Evolutionary conservation across 768 basidiomycete species (phyloP).

Genomic region (Podaxis sp.): DNA sequence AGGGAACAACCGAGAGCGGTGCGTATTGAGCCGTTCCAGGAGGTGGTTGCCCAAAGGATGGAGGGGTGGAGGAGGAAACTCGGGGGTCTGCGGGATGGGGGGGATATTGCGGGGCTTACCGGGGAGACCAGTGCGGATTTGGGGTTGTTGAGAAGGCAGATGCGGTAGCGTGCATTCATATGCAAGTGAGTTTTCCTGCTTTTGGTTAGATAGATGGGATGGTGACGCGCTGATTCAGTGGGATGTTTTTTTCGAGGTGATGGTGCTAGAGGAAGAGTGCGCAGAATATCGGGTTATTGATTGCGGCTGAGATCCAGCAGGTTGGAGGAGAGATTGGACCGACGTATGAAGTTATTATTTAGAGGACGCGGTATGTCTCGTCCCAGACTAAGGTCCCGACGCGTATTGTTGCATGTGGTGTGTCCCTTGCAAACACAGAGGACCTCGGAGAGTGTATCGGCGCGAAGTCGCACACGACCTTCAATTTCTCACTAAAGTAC

Average conservation of each 20-base stretch:
- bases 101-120: too few species aligned
- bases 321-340: constrained; percentile 95
- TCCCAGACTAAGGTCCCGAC: constrained; percentile 93
- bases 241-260: constrained; percentile 87
- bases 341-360: constrained; percentile 95
- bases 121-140: too few species aligned
- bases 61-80: too few species aligned
- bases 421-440: constrained; percentile 91
- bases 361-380: constrained; percentile 92
- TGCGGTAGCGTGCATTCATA: too few species aligned
- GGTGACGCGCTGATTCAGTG: constrained; percentile 50
- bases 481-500: constrained; percentile 95
- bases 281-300: constrained; percentile 87
- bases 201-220: too few species aligned
- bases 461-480: constrained; percentile 88
- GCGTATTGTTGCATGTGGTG: constrained; percentile 83
- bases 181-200: too few species aligned
- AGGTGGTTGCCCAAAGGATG: too few species aligned
- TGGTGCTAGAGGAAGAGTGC: constrained; percentile 99
- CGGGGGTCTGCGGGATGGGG: too few species aligned
- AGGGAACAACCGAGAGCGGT: too few species aligned
- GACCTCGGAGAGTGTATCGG: constrained; percentile 99
- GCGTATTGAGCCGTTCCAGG: too few species aligned
- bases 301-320: constrained; percentile 90
- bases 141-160: too few species aligned